These are phyloP conservation scores for Rhizophora apiculata DNA, from an alignment of 345 rosid species.

Conservation along the genomic window DNA sequence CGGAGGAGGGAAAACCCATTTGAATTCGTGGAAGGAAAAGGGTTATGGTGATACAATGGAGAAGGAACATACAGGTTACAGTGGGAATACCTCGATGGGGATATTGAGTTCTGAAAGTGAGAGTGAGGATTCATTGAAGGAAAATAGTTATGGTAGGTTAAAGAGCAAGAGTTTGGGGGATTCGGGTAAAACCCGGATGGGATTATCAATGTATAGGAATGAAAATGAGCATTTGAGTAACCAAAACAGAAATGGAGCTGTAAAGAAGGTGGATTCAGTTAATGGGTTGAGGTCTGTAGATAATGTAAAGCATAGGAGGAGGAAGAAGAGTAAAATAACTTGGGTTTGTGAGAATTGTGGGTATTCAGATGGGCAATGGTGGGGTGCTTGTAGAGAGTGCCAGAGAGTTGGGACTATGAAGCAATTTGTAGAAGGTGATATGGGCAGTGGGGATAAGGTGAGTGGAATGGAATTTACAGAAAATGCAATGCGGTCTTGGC, in stretches of 20 bases:
- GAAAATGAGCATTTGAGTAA: slow-evolving; percentile 12
- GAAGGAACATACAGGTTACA: background rate
- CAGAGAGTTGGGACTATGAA: slow-evolving; percentile 53
- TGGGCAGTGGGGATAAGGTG: slow-evolving; percentile 24
- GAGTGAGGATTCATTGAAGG: background rate
- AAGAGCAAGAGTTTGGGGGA: slow-evolving; percentile 6
- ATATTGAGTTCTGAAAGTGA: background rate
- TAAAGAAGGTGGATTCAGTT: slow-evolving; percentile 10
- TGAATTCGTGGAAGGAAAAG: background rate
- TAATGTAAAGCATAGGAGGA: slow-evolving; percentile 38
- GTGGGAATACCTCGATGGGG: background rate
- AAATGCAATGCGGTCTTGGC: slow-evolving; percentile 53
- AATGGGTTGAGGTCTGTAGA: slow-evolving; percentile 21
- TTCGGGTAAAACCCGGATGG: slow-evolving; percentile 10
- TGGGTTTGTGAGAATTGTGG: slow-evolving; percentile 87
- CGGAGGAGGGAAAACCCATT: slow-evolving; percentile 3
- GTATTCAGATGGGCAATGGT: slow-evolving; percentile 77
- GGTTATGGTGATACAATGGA: background rate
- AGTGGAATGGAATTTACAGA: slow-evolving; percentile 41
- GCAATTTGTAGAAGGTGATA: slow-evolving; percentile 37
- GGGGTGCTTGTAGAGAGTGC: slow-evolving; percentile 78
- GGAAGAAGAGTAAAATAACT: slow-evolving; percentile 35
- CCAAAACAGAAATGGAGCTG: slow-evolving; percentile 12
- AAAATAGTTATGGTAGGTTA: slow-evolving; percentile 7
- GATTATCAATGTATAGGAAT: slow-evolving; percentile 8